These are phyloP conservation scores for Cicer cuneatum DNA, from an alignment of 306 rosid genomes.

Conservation along the genomic window DNA sequence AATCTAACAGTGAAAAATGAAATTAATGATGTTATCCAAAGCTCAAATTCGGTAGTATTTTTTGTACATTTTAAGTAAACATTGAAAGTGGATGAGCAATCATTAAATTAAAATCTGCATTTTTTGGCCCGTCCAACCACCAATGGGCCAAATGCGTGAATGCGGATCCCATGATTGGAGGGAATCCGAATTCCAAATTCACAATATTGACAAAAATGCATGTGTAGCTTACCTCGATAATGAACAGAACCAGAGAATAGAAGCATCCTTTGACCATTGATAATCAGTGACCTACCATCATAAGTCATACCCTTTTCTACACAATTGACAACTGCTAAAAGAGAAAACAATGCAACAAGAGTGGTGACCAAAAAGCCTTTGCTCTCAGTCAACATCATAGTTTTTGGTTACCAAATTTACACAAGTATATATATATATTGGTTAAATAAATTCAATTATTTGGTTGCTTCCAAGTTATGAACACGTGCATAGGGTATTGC, in stretches of 20 bases:
- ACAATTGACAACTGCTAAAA: not conserved
- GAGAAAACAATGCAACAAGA: not conserved
- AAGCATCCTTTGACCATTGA: slow-evolving; percentile 34
- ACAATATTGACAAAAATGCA: not conserved
- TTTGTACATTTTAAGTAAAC: too few relatives aligned
- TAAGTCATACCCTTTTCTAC: slow-evolving; percentile 31
- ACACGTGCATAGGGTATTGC: slow-evolving; percentile 8
- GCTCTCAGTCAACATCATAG: slow-evolving; percentile 24
- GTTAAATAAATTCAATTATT: slow-evolving; percentile 2
- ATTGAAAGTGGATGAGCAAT: too few relatives aligned
- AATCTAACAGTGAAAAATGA: too few relatives aligned
- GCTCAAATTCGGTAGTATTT: too few relatives aligned
- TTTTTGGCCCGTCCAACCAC: too few relatives aligned
- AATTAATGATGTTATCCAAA: too few relatives aligned
- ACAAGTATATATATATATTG: not conserved
- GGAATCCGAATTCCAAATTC: too few relatives aligned
- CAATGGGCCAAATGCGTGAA: too few relatives aligned
- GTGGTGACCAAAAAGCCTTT: slow-evolving; percentile 17
- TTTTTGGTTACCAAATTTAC: not conserved
- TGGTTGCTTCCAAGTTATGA: slow-evolving; percentile 10
- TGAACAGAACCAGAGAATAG: slow-evolving; percentile 34
- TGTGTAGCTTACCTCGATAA: slow-evolving; percentile 41
- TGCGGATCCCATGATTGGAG: too few relatives aligned
- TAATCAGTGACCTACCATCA: slow-evolving; percentile 26
- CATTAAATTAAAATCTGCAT: too few relatives aligned